Evolutionary conservation across 805 yeast species (phyloP).

Genomic region (Starmerella apicola): DNA sequence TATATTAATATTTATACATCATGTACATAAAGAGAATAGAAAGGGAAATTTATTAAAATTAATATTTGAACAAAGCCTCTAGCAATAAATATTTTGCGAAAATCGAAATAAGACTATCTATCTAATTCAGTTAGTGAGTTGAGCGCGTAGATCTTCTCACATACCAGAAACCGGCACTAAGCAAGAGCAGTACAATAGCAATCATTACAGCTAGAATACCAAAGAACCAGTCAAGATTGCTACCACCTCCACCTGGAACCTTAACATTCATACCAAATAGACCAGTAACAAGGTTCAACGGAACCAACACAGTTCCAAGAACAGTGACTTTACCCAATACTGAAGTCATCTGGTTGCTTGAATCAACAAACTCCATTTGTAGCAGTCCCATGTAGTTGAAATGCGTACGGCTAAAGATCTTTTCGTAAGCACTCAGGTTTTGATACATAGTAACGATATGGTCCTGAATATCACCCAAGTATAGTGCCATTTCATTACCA

Average conservation of each 20-base stretch:
- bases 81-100: no score
- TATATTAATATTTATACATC: no score
- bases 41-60: neutral
- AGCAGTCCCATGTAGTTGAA: constrained; percentile 85
- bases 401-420: constrained; percentile 84
- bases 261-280: constrained; percentile 90
- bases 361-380: constrained; percentile 81
- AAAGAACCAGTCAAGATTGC: constrained; percentile 49
- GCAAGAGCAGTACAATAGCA: constrained; percentile 31
- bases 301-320: constrained; percentile 80
- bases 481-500: constrained; percentile 80
- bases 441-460: constrained; percentile 94
- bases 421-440: constrained; percentile 77
- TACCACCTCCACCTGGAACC: constrained; percentile 57
- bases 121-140: neutral
- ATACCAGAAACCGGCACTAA: constrained; percentile 29
- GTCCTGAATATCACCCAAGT: constrained; percentile 91
- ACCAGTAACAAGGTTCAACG: constrained; percentile 82
- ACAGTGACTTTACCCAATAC: constrained; percentile 82
- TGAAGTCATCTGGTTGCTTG: constrained; percentile 74
- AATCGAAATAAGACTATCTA: neutral
- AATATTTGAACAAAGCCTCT: neutral
- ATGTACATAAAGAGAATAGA: no score
- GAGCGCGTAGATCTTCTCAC: constrained; percentile 1
- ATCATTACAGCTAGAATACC: constrained; percentile 49